phyloP scores from a whole-genome alignment of 2,329 filamentous ascomycete species.

The Penicillium palitans region DNA sequence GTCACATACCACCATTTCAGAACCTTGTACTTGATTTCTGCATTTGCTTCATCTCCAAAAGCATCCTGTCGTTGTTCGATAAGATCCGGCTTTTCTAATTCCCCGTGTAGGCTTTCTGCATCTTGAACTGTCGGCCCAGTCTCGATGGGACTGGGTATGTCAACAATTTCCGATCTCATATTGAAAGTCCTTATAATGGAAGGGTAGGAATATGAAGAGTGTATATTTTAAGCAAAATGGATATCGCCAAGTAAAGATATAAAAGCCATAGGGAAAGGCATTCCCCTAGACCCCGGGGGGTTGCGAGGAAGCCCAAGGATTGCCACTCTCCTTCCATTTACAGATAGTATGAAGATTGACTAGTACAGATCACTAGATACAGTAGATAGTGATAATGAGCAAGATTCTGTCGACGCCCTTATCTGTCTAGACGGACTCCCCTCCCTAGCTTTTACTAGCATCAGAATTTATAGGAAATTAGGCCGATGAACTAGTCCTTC shows the following conservation, averaged over 20 bases:
- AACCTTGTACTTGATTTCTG: not conserved
- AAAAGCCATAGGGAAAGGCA: not conserved
- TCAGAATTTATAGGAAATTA: no score
- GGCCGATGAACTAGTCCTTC: no score
- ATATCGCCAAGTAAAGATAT: not conserved
- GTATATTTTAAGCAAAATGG: not conserved
- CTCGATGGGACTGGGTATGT: not conserved
- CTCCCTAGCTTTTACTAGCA: no score
- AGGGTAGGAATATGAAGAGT: not conserved
- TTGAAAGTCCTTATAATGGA: not conserved
- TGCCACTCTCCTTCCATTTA: not conserved
- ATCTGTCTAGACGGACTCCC: no score
- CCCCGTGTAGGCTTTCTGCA: not conserved
- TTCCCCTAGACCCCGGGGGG: not conserved
- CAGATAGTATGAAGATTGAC: not conserved
- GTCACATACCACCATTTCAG: not conserved
- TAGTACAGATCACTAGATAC: no score
- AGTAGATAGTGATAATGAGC: no score
- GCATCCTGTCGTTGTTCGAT: not conserved
- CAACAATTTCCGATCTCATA: not conserved
- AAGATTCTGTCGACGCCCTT: no score
- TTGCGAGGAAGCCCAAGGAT: not conserved
- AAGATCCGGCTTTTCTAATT: not conserved
- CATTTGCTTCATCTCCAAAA: not conserved
- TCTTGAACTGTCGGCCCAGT: not conserved